Conservation (phyloP, 73 alveolate genomes). For the Tetrahymena malaccensis region DNA sequence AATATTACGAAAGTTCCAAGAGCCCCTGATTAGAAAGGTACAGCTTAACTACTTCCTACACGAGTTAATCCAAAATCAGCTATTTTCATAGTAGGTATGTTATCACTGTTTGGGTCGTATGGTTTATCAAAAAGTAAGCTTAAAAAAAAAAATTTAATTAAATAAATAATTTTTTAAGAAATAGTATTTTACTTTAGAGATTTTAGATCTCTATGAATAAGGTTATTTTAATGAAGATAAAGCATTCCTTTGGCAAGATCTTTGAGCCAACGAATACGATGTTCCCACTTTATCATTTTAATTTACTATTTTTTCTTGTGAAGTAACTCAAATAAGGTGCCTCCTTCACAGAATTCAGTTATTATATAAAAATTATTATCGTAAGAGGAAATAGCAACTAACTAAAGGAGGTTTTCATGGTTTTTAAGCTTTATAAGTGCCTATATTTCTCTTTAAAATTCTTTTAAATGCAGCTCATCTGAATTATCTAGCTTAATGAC, state of each 20-base stretch:
- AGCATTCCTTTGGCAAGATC: constrained; percentile 94
- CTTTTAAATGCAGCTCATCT: constrained; percentile 62
- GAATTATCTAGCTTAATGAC: constrained; percentile 50
- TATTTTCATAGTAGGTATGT: constrained; percentile 69
- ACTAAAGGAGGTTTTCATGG: constrained; percentile 83
- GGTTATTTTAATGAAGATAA: constrained; percentile 68
- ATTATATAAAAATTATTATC: constrained; percentile 58
- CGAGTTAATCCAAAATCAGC: constrained; percentile 93
- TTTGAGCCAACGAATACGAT: constrained; percentile 65
- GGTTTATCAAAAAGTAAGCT: constrained; percentile 66
- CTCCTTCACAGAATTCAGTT: constrained; percentile 94
- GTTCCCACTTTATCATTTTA: constrained; percentile 69
- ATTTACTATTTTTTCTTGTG: constrained; percentile 69
- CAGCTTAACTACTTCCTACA: constrained; percentile 37
- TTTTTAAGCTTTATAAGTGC: constrained; percentile 57
- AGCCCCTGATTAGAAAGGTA: constrained; percentile 58
- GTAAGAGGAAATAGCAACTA: constrained; percentile 71
- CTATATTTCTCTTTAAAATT: constrained; percentile 84
- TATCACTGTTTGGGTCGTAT: constrained; percentile 32
- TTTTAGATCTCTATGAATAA: constrained; percentile 93
- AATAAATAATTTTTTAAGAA: neutral
- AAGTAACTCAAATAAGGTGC: constrained; percentile 77
- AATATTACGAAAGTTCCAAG: constrained; percentile 48
- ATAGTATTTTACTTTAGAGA: constrained; percentile 56
- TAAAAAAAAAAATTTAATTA: neutral